Base-by-base conservation (phyloP, 2,329 filamentous ascomycete genomes). In the Phoma sp. region DNA sequence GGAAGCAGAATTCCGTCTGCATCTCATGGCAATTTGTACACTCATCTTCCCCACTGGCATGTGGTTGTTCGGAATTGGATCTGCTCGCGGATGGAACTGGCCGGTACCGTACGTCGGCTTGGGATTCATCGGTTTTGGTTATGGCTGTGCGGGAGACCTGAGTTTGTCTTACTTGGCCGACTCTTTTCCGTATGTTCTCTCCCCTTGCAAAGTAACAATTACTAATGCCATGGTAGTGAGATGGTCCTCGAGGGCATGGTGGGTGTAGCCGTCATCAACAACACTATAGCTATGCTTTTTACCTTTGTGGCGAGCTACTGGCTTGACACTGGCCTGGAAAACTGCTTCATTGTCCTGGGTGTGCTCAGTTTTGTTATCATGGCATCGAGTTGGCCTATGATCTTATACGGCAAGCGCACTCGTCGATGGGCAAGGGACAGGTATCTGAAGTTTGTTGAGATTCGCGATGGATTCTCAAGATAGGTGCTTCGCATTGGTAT, bases 101-200 rank as follows among this genome's bases (percentile, higher is more conserved):
- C 80, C 78, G 1, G 73, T 73, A 7, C 80, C 82, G 0, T 85
- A 85, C 48, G 72, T 85, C 11, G 83, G 81, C 1, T 70, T 85
- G 0, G 83, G 80, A 3, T 79, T 85, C 59, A 84, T 84, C 25
- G 83, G 83, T 4, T 85, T 86, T 49, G 83, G 83, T 2, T 85
- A 82, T 68, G 83, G 83, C 7, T 85, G 82, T 45, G 82, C 82
- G 2, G 83, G 83, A 5, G 83, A 85, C 67, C 65, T 86, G 46
- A 58, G 54, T 29, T 24, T 62, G 47, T 58, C 60, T 4, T 62
- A 62, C 35, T 52, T 62, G 30, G 60, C 60, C 11, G 60, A 62
- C 13, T 62, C 60, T 13, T 62, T 62, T n/a, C 60, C 60, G 59
- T 60, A 43, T 3, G 54, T 57, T 30, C 25, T 39, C 14, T 32